A percentile compares a stretch with the other conserved stretches of the same genome.
phyloP scores from a whole-genome alignment of 2,329 filamentous ascomycete genomes.

The Akanthomyces dipterigenus region DNA sequence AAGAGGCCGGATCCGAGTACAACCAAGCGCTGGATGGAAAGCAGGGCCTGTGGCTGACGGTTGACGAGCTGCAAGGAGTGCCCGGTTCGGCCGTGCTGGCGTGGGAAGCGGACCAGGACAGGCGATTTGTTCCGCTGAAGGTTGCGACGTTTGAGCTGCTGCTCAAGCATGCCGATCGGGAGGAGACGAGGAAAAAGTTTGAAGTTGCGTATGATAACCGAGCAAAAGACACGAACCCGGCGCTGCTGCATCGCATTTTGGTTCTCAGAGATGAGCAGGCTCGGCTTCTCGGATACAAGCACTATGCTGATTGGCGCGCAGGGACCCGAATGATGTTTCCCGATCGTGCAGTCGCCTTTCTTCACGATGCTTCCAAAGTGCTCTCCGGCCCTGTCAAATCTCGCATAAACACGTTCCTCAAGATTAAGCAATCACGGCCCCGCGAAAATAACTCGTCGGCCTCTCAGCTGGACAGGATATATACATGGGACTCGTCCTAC shows the following conservation, averaged over 20 bases:
- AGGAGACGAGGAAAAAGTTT: not conserved
- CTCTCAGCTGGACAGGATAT: not conserved
- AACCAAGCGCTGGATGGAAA: not conserved
- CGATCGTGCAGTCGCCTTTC: not conserved
- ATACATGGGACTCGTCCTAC: not conserved
- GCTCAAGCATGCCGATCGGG: not conserved
- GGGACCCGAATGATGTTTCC: not conserved
- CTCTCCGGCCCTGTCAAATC: not conserved
- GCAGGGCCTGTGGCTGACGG: not conserved
- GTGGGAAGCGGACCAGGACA: not conserved
- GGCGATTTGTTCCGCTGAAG: not conserved
- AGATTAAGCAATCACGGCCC: not conserved
- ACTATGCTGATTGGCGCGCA: not conserved
- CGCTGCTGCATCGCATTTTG: not conserved
- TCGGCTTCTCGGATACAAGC: not conserved
- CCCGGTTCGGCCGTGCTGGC: not conserved
- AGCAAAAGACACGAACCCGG: not conserved
- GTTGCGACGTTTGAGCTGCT: not conserved
- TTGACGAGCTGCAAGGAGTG: not conserved
- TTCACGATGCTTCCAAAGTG: not conserved
- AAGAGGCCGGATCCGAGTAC: not conserved
- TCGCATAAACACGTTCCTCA: not conserved
- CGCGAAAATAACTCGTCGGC: not conserved
- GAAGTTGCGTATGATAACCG: not conserved
- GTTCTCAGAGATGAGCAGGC: not conserved